Evolutionary conservation across 495 filamentous ascomycete genomes (phyloP).

Genomic region (Aspergillus asperescens): DNA sequence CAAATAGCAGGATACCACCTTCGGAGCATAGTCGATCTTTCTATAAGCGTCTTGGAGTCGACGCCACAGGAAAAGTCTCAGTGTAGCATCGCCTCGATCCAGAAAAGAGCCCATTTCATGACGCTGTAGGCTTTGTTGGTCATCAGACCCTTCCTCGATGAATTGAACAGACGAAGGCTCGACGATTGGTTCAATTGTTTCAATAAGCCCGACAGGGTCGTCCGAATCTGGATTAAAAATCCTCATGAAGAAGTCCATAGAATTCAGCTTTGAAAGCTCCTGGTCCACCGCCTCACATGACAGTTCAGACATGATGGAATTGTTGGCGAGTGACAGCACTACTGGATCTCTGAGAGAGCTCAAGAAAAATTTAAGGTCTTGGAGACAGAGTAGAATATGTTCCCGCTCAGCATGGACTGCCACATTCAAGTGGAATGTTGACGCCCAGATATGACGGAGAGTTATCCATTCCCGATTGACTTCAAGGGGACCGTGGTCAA

Average conservation of each 20-base stretch:
- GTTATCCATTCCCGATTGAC: constrained; percentile 28
- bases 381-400: constrained; percentile 73
- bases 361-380: constrained; percentile 57
- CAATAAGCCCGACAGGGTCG: constrained; percentile 76
- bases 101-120: constrained; percentile 80
- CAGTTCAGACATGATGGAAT: constrained; percentile 81
- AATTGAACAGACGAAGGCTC: constrained; percentile 59
- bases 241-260: constrained; percentile 90
- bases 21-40: constrained; percentile 73
- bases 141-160: constrained; percentile 15
- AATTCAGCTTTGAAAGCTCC: constrained; percentile 86
- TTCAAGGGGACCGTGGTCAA: constrained; percentile 31
- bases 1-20: constrained; percentile 79
- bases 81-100: constrained; percentile 67
- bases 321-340: constrained; percentile 75
- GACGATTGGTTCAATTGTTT: constrained; percentile 86
- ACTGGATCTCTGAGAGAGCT: constrained; percentile 30
- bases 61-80: constrained; percentile 82
- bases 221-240: constrained; percentile 64
- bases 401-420: constrained; percentile 64
- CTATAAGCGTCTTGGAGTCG: constrained; percentile 82
- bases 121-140: constrained; percentile 34
- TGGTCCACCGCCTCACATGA: constrained; percentile 74
- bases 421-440: constrained; percentile 67
- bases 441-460: constrained; percentile 78